These are phyloP conservation scores for Jatropha podagrica DNA, from an alignment of 441 rosid species.

Conservation along the genomic window DNA sequence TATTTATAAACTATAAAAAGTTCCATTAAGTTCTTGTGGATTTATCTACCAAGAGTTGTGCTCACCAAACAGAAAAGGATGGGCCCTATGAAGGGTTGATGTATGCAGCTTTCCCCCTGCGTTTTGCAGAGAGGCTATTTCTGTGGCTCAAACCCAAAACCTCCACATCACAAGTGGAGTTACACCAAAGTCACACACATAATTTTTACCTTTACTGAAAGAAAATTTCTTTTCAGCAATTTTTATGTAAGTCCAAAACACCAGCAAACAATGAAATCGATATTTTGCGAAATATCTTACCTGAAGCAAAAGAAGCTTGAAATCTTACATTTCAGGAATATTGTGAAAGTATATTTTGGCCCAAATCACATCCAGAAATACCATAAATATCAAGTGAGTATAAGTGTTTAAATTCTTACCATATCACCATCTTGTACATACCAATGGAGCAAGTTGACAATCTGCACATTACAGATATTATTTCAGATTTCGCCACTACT, in stretches of 20 bases:
- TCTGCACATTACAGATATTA: slow-evolving; percentile 47
- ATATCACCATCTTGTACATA: slow-evolving; percentile 82
- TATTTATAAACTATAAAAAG: too few species aligned
- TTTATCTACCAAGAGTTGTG: too few species aligned
- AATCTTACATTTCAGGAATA: not conserved
- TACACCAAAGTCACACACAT: too few species aligned
- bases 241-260: not conserved
- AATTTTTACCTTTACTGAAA: not conserved
- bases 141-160: too few species aligned
- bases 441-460: slow-evolving; percentile 80
- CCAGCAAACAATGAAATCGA: not conserved
- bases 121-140: too few species aligned
- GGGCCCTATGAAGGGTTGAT: too few species aligned
- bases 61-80: too few species aligned
- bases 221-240: not conserved
- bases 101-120: too few species aligned
- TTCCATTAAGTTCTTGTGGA: too few species aligned
- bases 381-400: slow-evolving; percentile 12
- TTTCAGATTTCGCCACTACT: slow-evolving; percentile 20
- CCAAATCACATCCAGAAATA: not conserved
- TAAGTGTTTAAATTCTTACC: slow-evolving; percentile 46
- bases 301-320: not conserved
- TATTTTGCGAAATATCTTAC: not conserved
- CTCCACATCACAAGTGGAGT: too few species aligned
- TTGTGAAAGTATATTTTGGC: not conserved